Evolutionary conservation across 495 filamentous ascomycete species (phyloP).

Genomic region (Aspergillus coremiiformis): DNA sequence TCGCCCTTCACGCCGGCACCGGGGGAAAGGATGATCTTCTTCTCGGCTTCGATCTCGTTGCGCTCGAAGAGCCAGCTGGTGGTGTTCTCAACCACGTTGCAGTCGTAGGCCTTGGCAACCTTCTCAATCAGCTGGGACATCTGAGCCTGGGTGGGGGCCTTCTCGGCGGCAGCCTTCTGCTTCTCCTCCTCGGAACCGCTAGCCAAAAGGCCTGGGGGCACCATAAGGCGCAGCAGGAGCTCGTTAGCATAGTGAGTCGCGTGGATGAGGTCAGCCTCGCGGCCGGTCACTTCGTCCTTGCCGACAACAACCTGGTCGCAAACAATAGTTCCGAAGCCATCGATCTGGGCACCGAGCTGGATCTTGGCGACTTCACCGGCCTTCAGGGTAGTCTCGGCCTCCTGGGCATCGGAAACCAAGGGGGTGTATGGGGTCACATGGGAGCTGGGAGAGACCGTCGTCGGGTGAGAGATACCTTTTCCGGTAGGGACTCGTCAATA

Average conservation of each 20-base stretch:
- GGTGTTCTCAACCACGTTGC: conserved; percentile 92
- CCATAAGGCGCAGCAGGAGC: conserved; percentile 80
- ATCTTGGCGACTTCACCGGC: conserved; percentile 85
- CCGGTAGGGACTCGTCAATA: conserved; percentile 16
- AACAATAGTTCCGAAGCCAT: conserved; percentile 93
- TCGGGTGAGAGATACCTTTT: conserved; percentile 82
- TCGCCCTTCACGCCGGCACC: conserved; percentile 84
- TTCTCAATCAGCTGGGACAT: conserved; percentile 86
- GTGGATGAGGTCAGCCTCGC: conserved; percentile 76
- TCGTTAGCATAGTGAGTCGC: conserved; percentile 95
- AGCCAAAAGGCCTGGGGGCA: conserved; percentile 78
- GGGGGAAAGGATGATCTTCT: conserved; percentile 93
- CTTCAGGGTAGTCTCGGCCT: conserved; percentile 72
- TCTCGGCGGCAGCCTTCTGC: conserved; percentile 77
- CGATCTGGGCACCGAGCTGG: conserved; percentile 95
- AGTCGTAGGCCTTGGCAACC: conserved; percentile 82
- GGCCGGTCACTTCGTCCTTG: conserved; percentile 56
- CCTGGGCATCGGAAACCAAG: conserved; percentile 72
- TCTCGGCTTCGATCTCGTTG: conserved; percentile 95
- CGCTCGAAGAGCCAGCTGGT: conserved; percentile 92
- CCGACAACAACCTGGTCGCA: conserved; percentile 81
- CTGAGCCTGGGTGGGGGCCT: conserved; percentile 70
- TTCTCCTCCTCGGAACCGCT: conserved; percentile 88
- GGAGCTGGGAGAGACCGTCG: conserved; percentile 87
- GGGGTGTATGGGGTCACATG: conserved; percentile 97